These are phyloP conservation scores for Neospermospora avenae DNA, from an alignment of 2,329 filamentous ascomycete species.

Conservation along the genomic window DNA sequence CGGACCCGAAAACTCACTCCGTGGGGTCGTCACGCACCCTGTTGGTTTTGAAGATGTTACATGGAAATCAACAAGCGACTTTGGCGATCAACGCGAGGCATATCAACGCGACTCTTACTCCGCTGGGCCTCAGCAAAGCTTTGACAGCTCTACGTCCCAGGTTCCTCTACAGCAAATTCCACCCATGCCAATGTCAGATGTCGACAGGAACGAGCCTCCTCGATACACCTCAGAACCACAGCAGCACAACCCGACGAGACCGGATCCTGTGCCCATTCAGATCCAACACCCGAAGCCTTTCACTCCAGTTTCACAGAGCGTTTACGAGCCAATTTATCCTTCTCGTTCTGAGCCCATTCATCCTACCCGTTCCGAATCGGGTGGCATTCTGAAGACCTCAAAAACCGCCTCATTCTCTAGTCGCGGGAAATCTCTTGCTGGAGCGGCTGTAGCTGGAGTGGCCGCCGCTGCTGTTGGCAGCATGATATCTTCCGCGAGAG, in stretches of 20 bases:
- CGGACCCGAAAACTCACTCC: slow-evolving; percentile 59
- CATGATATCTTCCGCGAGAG: slow-evolving; percentile 39
- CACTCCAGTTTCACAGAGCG: slow-evolving; percentile 64
- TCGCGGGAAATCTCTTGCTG: slow-evolving; percentile 40
- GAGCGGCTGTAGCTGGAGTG: slow-evolving; percentile 46
- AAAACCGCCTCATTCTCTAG: slow-evolving; percentile 32
- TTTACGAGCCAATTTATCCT: slow-evolving; percentile 54
- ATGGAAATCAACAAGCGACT: slow-evolving; percentile 31
- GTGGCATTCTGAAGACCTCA: slow-evolving; percentile 19
- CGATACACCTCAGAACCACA: slow-evolving; percentile 38
- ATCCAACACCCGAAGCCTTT: slow-evolving; percentile 86
- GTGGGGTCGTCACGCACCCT: slow-evolving; percentile 52
- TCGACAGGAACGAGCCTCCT: slow-evolving; percentile 4
- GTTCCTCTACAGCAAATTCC: slow-evolving; percentile 38
- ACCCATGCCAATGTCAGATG: slow-evolving; percentile 6
- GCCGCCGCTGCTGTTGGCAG: slow-evolving; percentile 50
- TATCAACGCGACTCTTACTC: slow-evolving; percentile 10
- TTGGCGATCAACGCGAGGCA: slow-evolving; percentile 25
- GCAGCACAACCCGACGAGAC: slow-evolving; percentile 43
- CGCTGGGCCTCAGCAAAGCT: slow-evolving; percentile 5
- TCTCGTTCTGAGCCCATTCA: slow-evolving; percentile 36
- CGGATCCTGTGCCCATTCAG: slow-evolving; percentile 61
- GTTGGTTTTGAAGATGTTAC: slow-evolving; percentile 50
- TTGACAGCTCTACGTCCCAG: slow-evolving; percentile 28
- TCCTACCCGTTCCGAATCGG: slow-evolving; percentile 30